phyloP scores from a whole-genome alignment of 2,329 filamentous ascomycete species.

The Biscogniauxia sp. region DNA sequence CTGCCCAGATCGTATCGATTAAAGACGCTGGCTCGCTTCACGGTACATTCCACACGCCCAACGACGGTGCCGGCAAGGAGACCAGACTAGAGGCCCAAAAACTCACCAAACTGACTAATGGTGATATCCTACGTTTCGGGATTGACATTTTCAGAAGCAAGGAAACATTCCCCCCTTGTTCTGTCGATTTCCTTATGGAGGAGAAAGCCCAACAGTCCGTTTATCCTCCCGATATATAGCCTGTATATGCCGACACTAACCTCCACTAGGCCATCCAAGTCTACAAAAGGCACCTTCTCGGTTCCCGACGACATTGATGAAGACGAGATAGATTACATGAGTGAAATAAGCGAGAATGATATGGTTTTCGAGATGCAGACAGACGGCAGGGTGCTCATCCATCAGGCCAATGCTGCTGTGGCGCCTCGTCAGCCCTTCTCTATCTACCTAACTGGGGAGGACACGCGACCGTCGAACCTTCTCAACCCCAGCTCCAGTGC shows the following conservation, averaged over 20 bases:
- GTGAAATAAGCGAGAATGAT: slow-evolving; percentile 10
- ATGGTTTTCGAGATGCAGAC: slow-evolving; percentile 2
- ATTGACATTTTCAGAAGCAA: slow-evolving; percentile 37
- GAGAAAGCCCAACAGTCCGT: slow-evolving; percentile 25
- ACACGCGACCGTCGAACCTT: neutral
- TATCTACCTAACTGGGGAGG: neutral
- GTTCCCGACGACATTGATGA: slow-evolving; percentile 43
- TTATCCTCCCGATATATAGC: neutral
- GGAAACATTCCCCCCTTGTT: slow-evolving; percentile 38
- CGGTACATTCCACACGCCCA: slow-evolving; percentile 47
- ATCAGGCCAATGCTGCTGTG: neutral
- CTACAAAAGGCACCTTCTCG: slow-evolving; percentile 34
- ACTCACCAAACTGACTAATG: slow-evolving; percentile 26
- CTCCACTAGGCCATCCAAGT: slow-evolving; percentile 8
- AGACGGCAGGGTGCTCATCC: neutral
- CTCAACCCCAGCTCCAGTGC: neutral
- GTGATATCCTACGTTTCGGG: slow-evolving; percentile 40
- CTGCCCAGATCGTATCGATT: slow-evolving; percentile 42
- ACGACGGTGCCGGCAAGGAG: slow-evolving; percentile 19
- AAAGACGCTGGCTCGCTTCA: slow-evolving; percentile 51
- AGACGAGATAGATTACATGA: slow-evolving; percentile 18
- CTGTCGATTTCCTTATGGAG: slow-evolving; percentile 34
- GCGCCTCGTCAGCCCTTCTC: neutral
- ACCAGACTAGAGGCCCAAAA: slow-evolving; percentile 21
- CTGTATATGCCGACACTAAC: slow-evolving; percentile 7